Evolutionary conservation across 1,284 basidiomycete species (phyloP), one percentile per base, ranked within the genome.

Genomic region (Puccinia horiana): DNA sequence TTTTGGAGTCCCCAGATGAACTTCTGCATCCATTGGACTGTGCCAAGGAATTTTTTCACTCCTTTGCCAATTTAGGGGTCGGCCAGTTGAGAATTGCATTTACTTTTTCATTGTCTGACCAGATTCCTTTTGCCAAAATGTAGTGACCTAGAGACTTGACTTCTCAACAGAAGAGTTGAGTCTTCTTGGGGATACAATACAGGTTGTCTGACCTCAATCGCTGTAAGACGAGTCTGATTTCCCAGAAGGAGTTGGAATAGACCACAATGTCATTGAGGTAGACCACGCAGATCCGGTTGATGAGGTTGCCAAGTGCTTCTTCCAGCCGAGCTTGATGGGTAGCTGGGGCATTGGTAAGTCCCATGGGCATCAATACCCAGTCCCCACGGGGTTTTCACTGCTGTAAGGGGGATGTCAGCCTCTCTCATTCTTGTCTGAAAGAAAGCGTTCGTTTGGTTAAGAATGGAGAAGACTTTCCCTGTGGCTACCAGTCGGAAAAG

Each of bases 391-490:
- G 88, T 89, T 2, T 76, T 83, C 0, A 89, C 86, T 0, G 88
- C 89, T 0, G 88, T 89, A n/a, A 86, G 85, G 11, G 85, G 82
- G 0, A 88, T 85, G 72, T 88, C 84, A 35, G 88, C 87, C 0
- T 87, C 86, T 72, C 88, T 86, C 9, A 89, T 84, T 0, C 84
- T 76, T 0, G 87, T 89, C 76, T 88, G 88, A 83, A 88, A 89
- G 83, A 89, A 89, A 0, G 86, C 85, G 77, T 89, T 87, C 0
- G 88, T 89, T 86, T 89, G 88, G 81, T 89, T 88, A 0, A 89
- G 83, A 44, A 86, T 88, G 0, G 79, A 86, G 84, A 85, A 88
- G 16, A 88, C 84, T 65, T 85, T 86, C 12, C 72, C 47, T 8
- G 72, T 49, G 6, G 72, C 72, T 16, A 74, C 72, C 23, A 74